Evolutionary conservation across 306 rosid genomes (phyloP).

Genomic region (Pyrus betulifolia): DNA sequence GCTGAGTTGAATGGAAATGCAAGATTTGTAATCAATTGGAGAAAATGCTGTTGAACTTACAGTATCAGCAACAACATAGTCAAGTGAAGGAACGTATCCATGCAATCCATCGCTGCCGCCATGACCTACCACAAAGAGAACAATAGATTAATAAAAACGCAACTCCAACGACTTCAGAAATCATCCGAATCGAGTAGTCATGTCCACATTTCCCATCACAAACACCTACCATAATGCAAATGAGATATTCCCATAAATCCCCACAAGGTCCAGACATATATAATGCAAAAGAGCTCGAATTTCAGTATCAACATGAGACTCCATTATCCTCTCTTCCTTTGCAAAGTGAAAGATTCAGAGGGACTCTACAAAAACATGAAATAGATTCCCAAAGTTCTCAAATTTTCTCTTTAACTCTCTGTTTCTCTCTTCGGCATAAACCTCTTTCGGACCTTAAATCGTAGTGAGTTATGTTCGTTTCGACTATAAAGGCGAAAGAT

Average conservation of each 20-base stretch:
- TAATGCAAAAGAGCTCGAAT: neutral
- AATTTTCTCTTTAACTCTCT: neutral
- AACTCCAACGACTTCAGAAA: neutral
- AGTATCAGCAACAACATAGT: slow-evolving; percentile 93
- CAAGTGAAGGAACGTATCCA: slow-evolving; percentile 97
- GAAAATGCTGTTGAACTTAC: slow-evolving; percentile 33
- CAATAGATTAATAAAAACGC: neutral
- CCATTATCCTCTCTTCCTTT: neutral
- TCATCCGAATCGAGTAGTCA: neutral
- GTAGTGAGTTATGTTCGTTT: neutral
- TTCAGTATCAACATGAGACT: neutral
- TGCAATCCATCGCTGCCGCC: slow-evolving; percentile 99
- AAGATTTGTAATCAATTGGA: neutral
- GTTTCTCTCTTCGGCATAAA: neutral
- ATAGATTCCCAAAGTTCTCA: neutral
- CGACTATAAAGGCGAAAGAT: neutral
- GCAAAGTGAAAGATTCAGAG: neutral
- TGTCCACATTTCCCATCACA: neutral
- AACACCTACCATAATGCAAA: neutral
- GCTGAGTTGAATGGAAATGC: neutral
- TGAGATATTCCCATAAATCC: neutral
- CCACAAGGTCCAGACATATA: too few relatives aligned
- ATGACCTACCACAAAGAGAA: slow-evolving; percentile 54
- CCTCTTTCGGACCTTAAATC: neutral
- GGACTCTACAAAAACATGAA: neutral